Base-by-base conservation (phyloP, 1,139 yeast genomes). In the Geotrichum fermentans region DNA sequence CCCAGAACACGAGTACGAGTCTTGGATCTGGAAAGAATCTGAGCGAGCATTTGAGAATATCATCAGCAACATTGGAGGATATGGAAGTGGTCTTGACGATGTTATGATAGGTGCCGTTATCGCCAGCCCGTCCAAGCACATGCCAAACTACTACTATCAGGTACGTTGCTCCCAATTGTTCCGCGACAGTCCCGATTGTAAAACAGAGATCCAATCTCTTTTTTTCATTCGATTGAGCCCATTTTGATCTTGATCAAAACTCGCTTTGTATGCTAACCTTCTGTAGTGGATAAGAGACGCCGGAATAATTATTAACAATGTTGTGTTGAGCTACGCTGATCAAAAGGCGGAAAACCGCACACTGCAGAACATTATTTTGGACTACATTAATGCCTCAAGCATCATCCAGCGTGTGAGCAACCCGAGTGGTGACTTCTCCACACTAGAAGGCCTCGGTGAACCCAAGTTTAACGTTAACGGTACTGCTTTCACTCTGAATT, bases 131-230 rank as follows among this genome's bases (percentile, higher is more conserved):
- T 86, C 95, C 0, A 75, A 65, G 49, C 4, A 48, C 0, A 56
- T 71, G 20, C 97, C 97, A 0, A 75, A 90, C 65, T 90, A 90
- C 64, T 89, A 78, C 59, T 90, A 78, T 61, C 95, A 86, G 40
- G 51, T 47, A 43, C 18, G 51, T 18, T 60, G 13, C n/a, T 17
- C 21, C n/a, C 28, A n/a, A n/a, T n/a, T n/a, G n/a, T n/a, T n/a
- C n/a, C n/a, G n/a, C n/a, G n/a, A n/a, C n/a, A n/a, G n/a, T n/a
- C n/a, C n/a, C n/a, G n/a, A n/a, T n/a, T n/a, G n/a, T n/a, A n/a
- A n/a, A n/a, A n/a, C n/a, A n/a, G n/a, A n/a, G n/a, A n/a, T n/a
- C n/a, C n/a, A n/a, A n/a, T n/a, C n/a, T n/a, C n/a, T n/a, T n/a
- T n/a, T n/a, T n/a, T n/a, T n/a, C n/a, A n/a, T n/a, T n/a, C n/a